Conservation (phyloP, 2,329 filamentous ascomycete genomes). For the Xenoacremonium recifei region DNA sequence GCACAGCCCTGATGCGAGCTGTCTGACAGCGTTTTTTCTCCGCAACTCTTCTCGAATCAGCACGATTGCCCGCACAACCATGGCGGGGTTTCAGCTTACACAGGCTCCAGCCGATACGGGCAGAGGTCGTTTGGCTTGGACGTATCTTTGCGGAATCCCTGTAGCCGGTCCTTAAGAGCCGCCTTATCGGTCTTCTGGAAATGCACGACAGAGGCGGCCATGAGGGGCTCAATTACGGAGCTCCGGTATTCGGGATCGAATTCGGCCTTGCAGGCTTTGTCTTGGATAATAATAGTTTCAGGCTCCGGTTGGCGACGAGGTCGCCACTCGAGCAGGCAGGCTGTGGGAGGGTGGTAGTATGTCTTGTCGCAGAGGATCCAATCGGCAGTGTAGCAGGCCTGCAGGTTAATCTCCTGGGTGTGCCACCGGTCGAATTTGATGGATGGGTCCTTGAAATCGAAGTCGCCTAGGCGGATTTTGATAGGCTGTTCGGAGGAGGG, state of each 20-base stretch:
- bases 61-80: too few relatives aligned
- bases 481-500: constrained; percentile 30
- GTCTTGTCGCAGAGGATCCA: constrained; percentile 33
- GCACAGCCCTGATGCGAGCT: too few relatives aligned
- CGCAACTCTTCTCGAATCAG: too few relatives aligned
- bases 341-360: constrained; percentile 36
- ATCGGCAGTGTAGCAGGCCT: constrained; percentile 65
- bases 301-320: constrained; percentile 14
- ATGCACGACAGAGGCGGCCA: too few relatives aligned
- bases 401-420: constrained; percentile 59
- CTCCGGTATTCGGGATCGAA: neutral
- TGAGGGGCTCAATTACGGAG: too few relatives aligned
- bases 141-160: neutral
- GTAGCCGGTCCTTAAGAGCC: neutral
- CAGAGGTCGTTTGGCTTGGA: neutral
- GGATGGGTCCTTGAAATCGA: constrained; percentile 71
- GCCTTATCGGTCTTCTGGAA: neutral
- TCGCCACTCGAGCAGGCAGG: constrained; percentile 33
- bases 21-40: too few relatives aligned
- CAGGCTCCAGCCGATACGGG: neutral
- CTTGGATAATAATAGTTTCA: constrained; percentile 15
- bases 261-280: constrained; percentile 2
- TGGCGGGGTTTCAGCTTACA: too few relatives aligned
- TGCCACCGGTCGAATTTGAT: constrained; percentile 71
- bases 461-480: constrained; percentile 66